Evolutionary conservation across 2,329 filamentous ascomycete species (phyloP), one percentile per base, ranked within the genome.

Genomic region (Phaeoacremonium minimum): DNA sequence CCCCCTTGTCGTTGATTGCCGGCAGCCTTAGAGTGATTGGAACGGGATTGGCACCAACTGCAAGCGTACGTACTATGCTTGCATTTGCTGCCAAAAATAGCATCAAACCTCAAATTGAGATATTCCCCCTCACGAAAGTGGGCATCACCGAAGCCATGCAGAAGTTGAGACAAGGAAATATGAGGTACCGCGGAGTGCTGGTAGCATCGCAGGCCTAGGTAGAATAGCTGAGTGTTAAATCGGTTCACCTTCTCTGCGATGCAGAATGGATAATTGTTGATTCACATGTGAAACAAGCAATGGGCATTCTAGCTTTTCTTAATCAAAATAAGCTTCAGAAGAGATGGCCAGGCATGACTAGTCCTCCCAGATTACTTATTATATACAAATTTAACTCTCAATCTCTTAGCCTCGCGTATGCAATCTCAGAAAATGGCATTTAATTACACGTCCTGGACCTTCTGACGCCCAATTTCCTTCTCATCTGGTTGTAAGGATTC

Each of bases 61-160:
- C 7, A 18, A 42, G 35, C 15, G 32, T 41, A 9, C 22, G 22
- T 9, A n/a, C 22, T 67, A 72, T 56, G 36, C 46, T 58, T 6
- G 44, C 45, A 7, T 57, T 58, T 38, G 55, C 52, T 3, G 44
- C 47, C 5, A 38, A 46, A n/a, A 46, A 56, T 42, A 38, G 45
- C 15, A 47, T 58, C 22, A 52, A 43, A 29, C 50, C 54, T 2
- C 48, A 48, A 5, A 44, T 52, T 19, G 50, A 56, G 43, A 48
- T 41, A n/a, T 54, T 49, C 15, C 42, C 52, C 4, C 44, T 58
- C 34, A 38, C 38, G 3, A 26, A 41, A 19, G 38, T 35, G 18
- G 41, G 41, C 9, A 38, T 43, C 32, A 35, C 18, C 7, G 41
- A 41, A 6, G 41, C 41, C 6, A 38, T 43, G 18, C 15, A 36